These are phyloP conservation scores for Babesia caballi DNA, from an alignment of 169 alveolate species.

Conservation along the genomic window DNA sequence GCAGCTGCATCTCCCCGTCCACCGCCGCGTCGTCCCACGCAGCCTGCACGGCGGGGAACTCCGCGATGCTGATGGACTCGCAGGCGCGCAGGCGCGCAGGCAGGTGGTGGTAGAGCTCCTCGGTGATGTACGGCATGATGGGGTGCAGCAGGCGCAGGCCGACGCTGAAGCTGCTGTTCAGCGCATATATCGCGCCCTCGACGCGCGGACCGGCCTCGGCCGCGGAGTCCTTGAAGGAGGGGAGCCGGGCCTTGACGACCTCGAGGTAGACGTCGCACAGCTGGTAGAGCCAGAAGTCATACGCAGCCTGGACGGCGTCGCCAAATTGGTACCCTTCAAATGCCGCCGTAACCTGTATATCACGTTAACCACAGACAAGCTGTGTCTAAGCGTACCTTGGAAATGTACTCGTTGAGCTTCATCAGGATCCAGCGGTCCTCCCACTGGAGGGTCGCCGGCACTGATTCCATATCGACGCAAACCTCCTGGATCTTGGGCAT, in stretches of 20 bases:
- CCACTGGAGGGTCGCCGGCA: conserved; percentile 74
- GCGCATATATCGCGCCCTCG: conserved; percentile 63
- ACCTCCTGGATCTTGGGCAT: conserved; percentile 42
- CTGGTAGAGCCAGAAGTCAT: conserved; percentile 95
- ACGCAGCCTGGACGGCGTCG: conserved; percentile 89
- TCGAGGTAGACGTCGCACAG: conserved; percentile 97
- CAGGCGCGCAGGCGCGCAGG: conserved; percentile 69
- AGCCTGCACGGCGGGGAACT: conserved; percentile 52
- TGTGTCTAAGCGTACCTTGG: conserved; percentile 33
- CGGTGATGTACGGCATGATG: conserved; percentile 96
- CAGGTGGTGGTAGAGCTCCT: conserved; percentile 93
- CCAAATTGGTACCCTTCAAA: conserved; percentile 91
- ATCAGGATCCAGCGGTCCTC: conserved; percentile 94
- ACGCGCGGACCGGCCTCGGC: conserved; percentile 14
- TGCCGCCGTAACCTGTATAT: conserved; percentile 69
- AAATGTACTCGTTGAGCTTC: conserved; percentile 80
- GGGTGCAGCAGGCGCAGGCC: conserved; percentile 94
- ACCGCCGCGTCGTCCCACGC: conserved; percentile 49
- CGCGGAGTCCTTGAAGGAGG: conserved; percentile 19
- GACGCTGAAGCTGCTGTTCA: conserved; percentile 80
- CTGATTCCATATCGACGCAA: conserved; percentile 41
- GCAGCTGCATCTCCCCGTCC: conserved; percentile 52
- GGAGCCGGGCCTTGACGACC: conserved; percentile 84
- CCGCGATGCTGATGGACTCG: conserved; percentile 67
- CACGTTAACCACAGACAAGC: neutral